These are phyloP conservation scores for Cardamine chenopodiifolia DNA, from an alignment of 345 rosid species.

Conservation along the genomic window DNA sequence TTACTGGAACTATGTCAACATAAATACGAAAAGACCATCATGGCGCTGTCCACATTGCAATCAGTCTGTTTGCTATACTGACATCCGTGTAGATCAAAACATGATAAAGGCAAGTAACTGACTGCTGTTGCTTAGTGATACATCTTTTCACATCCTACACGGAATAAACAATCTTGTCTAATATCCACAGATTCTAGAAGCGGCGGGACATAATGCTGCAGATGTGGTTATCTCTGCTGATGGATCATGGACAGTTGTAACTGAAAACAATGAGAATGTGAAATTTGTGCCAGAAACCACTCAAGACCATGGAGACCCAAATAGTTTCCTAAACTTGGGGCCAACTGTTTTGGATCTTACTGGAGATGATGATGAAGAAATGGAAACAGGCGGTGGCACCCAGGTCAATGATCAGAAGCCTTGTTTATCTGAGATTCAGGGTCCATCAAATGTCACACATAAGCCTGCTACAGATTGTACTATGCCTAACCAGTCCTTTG, in stretches of 20 bases:
- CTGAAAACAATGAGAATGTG: constrained; percentile 51
- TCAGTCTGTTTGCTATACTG: constrained; percentile 68
- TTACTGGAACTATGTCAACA: constrained; percentile 66
- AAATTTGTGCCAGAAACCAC: constrained; percentile 41
- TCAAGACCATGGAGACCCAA: constrained; percentile 37
- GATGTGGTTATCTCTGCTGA: constrained; percentile 73
- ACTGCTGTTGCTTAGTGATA: constrained; percentile 1
- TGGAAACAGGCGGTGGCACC: constrained; percentile 43
- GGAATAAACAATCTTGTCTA: not conserved
- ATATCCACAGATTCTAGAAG: constrained; percentile 67
- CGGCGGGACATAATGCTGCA: constrained; percentile 56
- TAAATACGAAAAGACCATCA: constrained; percentile 78
- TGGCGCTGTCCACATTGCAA: constrained; percentile 99
- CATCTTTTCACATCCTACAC: constrained; percentile 1
- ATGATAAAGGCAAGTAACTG: constrained; percentile 73
- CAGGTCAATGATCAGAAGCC: constrained; percentile 65
- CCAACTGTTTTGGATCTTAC: constrained; percentile 66
- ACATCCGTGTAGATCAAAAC: constrained; percentile 75
- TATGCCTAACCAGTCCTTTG: constrained; percentile 43
- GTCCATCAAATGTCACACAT: constrained; percentile 37
- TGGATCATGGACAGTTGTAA: constrained; percentile 82
- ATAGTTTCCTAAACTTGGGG: constrained; percentile 30
- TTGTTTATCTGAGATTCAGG: constrained; percentile 40
- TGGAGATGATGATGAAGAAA: constrained; percentile 46
- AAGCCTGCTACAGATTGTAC: constrained; percentile 30